Evolutionary conservation across 805 yeast genomes (phyloP).

Genomic region (Saccharomycopsis fermentans): DNA sequence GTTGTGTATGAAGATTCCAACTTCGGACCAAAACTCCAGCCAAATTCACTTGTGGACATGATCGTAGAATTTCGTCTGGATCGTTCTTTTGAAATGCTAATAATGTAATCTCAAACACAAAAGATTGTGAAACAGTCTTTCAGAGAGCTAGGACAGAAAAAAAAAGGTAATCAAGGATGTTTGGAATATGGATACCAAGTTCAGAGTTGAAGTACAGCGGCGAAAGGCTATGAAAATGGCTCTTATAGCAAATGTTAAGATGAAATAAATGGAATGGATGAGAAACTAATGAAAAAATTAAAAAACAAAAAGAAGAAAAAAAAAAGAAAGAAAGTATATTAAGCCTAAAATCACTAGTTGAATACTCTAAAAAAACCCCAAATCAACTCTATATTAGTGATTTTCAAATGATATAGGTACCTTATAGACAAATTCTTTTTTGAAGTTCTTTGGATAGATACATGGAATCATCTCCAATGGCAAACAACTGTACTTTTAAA

Average conservation of each 20-base stretch:
- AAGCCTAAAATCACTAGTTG: neutral
- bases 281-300: neutral
- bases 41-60: neutral
- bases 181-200: too few relatives aligned
- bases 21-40: slow-evolving; percentile 1
- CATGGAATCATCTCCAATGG: neutral
- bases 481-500: neutral
- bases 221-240: neutral
- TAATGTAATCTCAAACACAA: too few relatives aligned
- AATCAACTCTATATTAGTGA: neutral
- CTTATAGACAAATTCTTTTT: neutral
- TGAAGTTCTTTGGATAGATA: neutral
- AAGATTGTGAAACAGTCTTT: too few relatives aligned
- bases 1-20: neutral
- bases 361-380: neutral
- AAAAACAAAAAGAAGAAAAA: neutral
- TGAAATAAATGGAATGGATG: too few relatives aligned
- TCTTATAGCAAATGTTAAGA: neutral
- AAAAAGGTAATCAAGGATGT: too few relatives aligned
- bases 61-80: neutral
- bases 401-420: neutral
- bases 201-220: too few relatives aligned
- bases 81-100: too few relatives aligned
- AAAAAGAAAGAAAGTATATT: neutral
- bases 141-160: too few relatives aligned